Evolutionary conservation across 2,329 filamentous ascomycete genomes (phyloP).

Genomic region (Penicillium sp.): DNA sequence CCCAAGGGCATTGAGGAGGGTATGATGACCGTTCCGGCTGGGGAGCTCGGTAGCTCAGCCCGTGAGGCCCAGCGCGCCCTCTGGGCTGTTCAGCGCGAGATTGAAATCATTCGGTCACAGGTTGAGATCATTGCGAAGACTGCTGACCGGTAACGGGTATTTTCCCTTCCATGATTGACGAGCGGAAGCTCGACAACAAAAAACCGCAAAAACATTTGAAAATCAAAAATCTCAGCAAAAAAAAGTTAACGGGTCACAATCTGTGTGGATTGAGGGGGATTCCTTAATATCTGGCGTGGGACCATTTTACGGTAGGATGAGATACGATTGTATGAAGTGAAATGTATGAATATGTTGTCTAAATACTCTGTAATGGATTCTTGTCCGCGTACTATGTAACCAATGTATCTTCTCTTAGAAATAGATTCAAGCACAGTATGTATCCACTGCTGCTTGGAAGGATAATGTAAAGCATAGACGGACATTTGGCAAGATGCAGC

Average conservation of each 20-base stretch:
- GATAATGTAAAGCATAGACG: not conserved
- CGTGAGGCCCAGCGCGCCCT: constrained; percentile 8
- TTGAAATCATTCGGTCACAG: constrained; percentile 2
- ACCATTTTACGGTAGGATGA: not conserved
- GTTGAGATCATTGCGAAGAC: constrained; percentile 4
- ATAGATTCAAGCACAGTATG: not conserved
- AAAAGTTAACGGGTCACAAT: not conserved
- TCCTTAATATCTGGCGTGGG: not conserved
- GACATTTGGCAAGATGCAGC: not conserved
- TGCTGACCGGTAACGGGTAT: not conserved
- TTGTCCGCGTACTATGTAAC: not conserved
- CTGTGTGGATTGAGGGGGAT: not conserved
- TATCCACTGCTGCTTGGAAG: not conserved
- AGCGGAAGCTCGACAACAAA: not conserved
- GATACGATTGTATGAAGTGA: constrained; percentile 1
- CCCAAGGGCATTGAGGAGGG: constrained; percentile 4
- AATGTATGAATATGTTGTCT: constrained; percentile 1
- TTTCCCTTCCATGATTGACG: not conserved
- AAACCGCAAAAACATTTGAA: constrained; percentile 1
- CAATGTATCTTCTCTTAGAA: not conserved
- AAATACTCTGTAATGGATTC: not conserved
- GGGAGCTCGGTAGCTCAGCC: not conserved
- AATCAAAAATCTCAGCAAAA: not conserved
- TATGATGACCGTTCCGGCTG: not conserved
- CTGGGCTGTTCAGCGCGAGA: constrained; percentile 7